phyloP scores from a whole-genome alignment of 192 early-diverging fungal species.

The Backusella tarrabulga region DNA sequence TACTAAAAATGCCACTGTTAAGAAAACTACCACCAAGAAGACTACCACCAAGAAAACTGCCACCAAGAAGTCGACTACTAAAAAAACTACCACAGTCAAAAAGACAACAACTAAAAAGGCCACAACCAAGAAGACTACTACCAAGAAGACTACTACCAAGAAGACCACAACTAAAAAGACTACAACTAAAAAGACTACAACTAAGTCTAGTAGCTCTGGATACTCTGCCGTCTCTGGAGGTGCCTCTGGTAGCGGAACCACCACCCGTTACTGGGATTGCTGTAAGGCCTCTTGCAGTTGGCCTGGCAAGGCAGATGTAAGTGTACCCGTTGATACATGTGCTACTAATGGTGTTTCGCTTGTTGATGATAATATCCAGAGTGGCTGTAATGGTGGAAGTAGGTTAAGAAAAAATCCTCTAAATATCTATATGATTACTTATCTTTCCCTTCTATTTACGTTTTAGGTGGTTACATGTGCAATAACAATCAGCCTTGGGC shows the following conservation, averaged over 20 bases:
- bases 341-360: conserved; percentile 17
- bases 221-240: conserved; percentile 16
- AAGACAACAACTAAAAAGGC: not conserved
- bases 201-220: not conserved
- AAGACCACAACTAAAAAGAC: not conserved
- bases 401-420: not conserved
- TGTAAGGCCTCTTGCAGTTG: conserved; percentile 26
- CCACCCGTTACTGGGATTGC: conserved; percentile 32
- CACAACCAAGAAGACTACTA: not conserved
- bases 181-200: not conserved
- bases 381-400: conserved; percentile 26
- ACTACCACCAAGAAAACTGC: not conserved
- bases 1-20: not conserved
- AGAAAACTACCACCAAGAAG: not conserved
- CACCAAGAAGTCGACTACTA: not conserved
- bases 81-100: not conserved
- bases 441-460: not conserved
- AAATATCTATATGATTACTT: not conserved
- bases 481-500: conserved; percentile 32
- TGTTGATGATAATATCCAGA: conserved; percentile 7
- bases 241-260: conserved; percentile 15
- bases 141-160: not conserved
- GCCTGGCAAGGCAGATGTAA: conserved; percentile 23
- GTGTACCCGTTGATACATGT: conserved; percentile 21
- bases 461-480: conserved; percentile 23